Percentiles rank a stretch among this genome's conserved stretches.
These are phyloP conservation scores for Coffea canephora DNA, from an alignment of 257 asterid genomes.

Conservation along the genomic window DNA sequence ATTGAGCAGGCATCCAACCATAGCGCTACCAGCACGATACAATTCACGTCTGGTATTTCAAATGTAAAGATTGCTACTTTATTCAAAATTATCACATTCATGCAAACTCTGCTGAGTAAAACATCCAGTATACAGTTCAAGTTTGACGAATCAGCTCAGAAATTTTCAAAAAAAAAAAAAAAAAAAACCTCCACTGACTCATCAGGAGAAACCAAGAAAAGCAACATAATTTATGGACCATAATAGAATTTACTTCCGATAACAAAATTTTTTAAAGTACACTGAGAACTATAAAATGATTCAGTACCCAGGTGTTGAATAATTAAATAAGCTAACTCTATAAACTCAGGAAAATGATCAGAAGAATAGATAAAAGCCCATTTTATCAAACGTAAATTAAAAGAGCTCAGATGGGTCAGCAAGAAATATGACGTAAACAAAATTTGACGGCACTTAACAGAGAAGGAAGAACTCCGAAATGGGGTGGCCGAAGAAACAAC, in stretches of 20 bases:
- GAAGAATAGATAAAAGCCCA: neutral
- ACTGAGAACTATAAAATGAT: neutral
- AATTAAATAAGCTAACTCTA: neutral
- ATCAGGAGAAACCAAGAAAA: neutral
- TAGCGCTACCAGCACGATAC: neutral
- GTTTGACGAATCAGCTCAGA: neutral
- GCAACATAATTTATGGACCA: no score
- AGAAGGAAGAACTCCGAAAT: slow-evolving; percentile 10
- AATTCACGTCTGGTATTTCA: neutral
- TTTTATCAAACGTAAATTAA: neutral
- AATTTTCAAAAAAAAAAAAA: neutral
- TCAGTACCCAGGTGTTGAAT: neutral
- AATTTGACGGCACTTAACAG: slow-evolving; percentile 9
- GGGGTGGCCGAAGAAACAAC: slow-evolving; percentile 12
- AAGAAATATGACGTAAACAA: neutral
- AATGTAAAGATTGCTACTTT: neutral
- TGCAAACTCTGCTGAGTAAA: neutral
- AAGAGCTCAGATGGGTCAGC: neutral
- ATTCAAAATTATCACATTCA: neutral
- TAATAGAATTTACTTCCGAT: neutral
- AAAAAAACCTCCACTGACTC: neutral
- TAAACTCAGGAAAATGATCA: neutral
- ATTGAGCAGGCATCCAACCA: neutral
- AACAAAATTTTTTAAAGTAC: no score
- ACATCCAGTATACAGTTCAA: neutral